Percentiles rank a stretch among this genome's conserved stretches.
Conservation (phyloP, 2,329 filamentous ascomycete genomes). For the Ustulina deusta region DNA sequence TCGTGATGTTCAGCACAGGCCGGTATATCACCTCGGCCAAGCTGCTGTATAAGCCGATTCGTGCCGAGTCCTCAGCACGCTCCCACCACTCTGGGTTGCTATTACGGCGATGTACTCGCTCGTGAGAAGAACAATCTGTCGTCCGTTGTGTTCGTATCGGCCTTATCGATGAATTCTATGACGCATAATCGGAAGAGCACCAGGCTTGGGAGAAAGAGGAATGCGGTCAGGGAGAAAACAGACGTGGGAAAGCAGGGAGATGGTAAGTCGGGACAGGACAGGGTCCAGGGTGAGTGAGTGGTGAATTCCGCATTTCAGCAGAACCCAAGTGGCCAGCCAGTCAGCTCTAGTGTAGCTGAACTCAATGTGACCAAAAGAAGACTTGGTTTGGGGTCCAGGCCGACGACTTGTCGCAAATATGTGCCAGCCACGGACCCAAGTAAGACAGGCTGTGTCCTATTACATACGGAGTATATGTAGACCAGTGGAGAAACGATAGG, state of each 20-base stretch:
- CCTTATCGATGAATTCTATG: conserved; percentile 9
- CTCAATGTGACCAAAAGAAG: conserved; percentile 20
- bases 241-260: conserved; percentile 20
- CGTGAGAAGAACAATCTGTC: not conserved
- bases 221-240: conserved; percentile 16
- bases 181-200: conserved; percentile 24
- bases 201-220: conserved; percentile 22
- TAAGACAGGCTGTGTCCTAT: conserved; percentile 37
- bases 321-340: conserved; percentile 12
- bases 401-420: conserved; percentile 16
- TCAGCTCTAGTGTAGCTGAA: conserved; percentile 32
- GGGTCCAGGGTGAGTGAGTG: conserved; percentile 13
- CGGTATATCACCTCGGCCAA: conserved; percentile 38
- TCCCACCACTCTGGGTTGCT: conserved; percentile 31
- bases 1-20: conserved; percentile 34
- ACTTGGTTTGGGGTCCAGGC: conserved; percentile 16
- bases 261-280: conserved; percentile 15
- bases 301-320: conserved; percentile 27
- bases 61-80: conserved; percentile 35
- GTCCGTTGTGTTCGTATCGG: conserved; percentile 6
- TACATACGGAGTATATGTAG: not conserved
- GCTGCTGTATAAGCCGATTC: conserved; percentile 39
- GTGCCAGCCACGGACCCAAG: conserved; percentile 28
- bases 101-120: conserved; percentile 14
- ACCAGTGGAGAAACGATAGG: conserved; percentile 17